Conservation (phyloP, 2,329 filamentous ascomycete genomes). For the Fusarium sp. region DNA sequence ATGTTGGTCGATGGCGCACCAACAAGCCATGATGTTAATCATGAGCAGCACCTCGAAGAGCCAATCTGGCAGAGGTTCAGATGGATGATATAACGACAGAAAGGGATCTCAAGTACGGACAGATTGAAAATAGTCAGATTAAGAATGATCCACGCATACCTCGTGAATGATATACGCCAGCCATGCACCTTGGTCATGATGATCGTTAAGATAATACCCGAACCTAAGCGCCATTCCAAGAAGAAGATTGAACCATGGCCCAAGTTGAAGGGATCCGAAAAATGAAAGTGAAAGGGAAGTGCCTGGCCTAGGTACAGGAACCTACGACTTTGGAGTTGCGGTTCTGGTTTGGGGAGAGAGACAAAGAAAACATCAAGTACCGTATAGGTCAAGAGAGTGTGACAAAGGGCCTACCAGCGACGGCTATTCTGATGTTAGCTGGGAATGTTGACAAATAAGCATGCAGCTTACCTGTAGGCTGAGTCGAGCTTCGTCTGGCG, state of each 20-base stretch:
- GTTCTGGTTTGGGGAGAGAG: slow-evolving; percentile 13
- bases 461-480: slow-evolving; percentile 51
- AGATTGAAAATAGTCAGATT: slow-evolving; percentile 35
- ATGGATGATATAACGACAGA: slow-evolving; percentile 9
- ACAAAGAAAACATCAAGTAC: slow-evolving; percentile 31
- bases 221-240: slow-evolving; percentile 41
- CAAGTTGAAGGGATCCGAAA: neutral
- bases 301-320: slow-evolving; percentile 38
- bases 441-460: neutral
- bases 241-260: slow-evolving; percentile 18
- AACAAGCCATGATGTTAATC: slow-evolving; percentile 21
- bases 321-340: slow-evolving; percentile 17
- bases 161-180: slow-evolving; percentile 50
- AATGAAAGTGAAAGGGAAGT: slow-evolving; percentile 23
- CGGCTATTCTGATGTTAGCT: slow-evolving; percentile 45
- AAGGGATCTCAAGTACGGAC: slow-evolving; percentile 8
- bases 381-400: slow-evolving; percentile 3
- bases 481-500: slow-evolving; percentile 52
- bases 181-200: slow-evolving; percentile 47
- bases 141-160: slow-evolving; percentile 50
- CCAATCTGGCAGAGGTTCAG: slow-evolving; percentile 10
- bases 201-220: slow-evolving; percentile 41
- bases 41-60: slow-evolving; percentile 5
- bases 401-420: slow-evolving; percentile 48
- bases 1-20: slow-evolving; percentile 20